Base-by-base conservation (phyloP, 805 yeast genomes). In the Naumovozyma dairenensis region DNA sequence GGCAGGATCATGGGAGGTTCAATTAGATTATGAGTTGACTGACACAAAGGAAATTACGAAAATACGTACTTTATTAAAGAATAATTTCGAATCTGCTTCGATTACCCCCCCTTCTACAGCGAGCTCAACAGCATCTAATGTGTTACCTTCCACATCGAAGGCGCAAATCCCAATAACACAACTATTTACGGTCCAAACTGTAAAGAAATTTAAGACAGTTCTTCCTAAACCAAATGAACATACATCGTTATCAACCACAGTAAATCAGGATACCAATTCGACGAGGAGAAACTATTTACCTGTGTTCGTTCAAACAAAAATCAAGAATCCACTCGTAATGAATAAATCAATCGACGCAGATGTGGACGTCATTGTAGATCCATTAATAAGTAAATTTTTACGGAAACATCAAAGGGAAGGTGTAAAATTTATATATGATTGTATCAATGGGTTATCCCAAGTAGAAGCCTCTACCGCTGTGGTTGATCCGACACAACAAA, bases 371-470 rank as follows among this genome's bases (percentile, higher is more conserved):
- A 67, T 72, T 0, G 69, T 80, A 8, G 89, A 80, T 46, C 83
- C 84, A 0, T 35, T 59, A 0, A 45, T 82, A 1, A 60, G 72
- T 0, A 54, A 59, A 18, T 49, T 55, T 6, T 60, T 92, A n/a
- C 65, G 97, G 18, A 79, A 81, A 0, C 97, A 92, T 59, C 98
- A 92, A 54, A 57, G 71, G 10, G 87, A 80, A 43, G 98, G 96
- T 2, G 82, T 89, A 1, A 54, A 60, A 34, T 92, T 92, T 48
- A 60, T 92, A 45, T 84, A 84, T 51, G 80, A 81, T 36, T 83
- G 95, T 45, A 70, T 87, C 1, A 72, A 80, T 78, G 94, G 94
- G 0, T 59, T 70, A 33, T 60, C 70, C 17, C 9, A 20, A 20
- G 22, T 7, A 20, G 22, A 29, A 22, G 15, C 33, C 7, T 28